Evolutionary conservation across 2,329 filamentous ascomycete species (phyloP).

Genomic region (Ophiognomonia clavigignenti-juglandacearum): DNA sequence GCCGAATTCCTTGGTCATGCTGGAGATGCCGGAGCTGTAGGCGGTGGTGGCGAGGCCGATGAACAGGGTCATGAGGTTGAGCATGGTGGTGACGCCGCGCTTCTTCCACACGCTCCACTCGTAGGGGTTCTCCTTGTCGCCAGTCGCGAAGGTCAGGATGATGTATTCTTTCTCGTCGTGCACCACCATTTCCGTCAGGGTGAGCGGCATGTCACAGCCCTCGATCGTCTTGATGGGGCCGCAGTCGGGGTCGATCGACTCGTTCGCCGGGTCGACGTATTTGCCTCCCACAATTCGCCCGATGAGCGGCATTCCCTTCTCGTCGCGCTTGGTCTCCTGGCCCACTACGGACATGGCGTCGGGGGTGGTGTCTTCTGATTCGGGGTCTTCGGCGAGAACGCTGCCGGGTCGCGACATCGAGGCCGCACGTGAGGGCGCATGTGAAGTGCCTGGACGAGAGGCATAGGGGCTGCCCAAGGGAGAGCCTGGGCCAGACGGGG

Average conservation of each 20-base stretch:
- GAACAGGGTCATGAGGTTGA: conserved; percentile 49
- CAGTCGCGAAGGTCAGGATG: conserved; percentile 38
- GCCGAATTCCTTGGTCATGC: conserved; percentile 40
- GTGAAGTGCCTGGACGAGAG: conserved; percentile 12
- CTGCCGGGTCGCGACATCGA: conserved; percentile 10
- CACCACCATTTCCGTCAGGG: conserved; percentile 35
- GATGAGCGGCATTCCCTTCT: conserved; percentile 14
- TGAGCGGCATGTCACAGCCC: conserved; percentile 41
- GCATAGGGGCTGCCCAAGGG: conserved; percentile 9
- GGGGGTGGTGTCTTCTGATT: conserved; percentile 13
- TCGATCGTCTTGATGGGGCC: conserved; percentile 37
- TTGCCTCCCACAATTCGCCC: conserved; percentile 35
- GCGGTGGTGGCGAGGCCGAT: conserved; percentile 50
- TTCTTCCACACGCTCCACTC: conserved; percentile 42
- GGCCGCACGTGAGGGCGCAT: conserved; percentile 2
- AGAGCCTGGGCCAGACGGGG: too few relatives aligned
- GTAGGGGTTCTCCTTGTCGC: conserved; percentile 46
- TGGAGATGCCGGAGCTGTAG: conserved; percentile 43
- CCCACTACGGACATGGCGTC: conserved; percentile 12
- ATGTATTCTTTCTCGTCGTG: conserved; percentile 40
- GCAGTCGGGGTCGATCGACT: conserved; percentile 26
- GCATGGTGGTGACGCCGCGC: conserved; percentile 38
- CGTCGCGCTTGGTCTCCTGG: conserved; percentile 12
- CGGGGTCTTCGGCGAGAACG: conserved; percentile 1
- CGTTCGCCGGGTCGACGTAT: conserved; percentile 27